These are phyloP conservation scores for Ilyonectria robusta DNA, from an alignment of 2,329 filamentous ascomycete species.

Conservation along the genomic window DNA sequence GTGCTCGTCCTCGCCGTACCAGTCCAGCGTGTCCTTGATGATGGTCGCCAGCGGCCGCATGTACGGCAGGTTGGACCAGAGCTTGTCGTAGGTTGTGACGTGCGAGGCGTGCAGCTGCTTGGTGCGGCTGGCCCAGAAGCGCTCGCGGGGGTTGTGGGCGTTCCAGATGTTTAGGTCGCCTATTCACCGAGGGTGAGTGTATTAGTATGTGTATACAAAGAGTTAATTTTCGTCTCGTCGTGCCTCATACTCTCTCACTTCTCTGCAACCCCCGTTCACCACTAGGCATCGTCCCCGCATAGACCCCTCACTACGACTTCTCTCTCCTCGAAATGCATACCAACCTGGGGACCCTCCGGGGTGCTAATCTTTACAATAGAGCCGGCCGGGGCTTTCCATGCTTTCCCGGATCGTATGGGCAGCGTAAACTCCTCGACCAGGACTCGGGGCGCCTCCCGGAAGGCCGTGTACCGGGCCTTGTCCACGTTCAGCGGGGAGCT, in stretches of 20 bases:
- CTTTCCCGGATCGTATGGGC: conserved; percentile 80
- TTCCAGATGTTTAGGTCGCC: conserved; percentile 90
- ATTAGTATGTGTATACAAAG: conserved; percentile 19
- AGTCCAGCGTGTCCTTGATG: conserved; percentile 74
- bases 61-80: conserved; percentile 85
- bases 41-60: conserved; percentile 83
- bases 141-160: conserved; percentile 80
- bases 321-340: conserved; percentile 47
- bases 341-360: conserved; percentile 83
- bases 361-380: conserved; percentile 81
- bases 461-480: conserved; percentile 69
- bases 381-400: conserved; percentile 79
- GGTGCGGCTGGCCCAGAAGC: conserved; percentile 86
- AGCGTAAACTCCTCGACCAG: conserved; percentile 70
- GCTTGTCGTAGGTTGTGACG: conserved; percentile 77
- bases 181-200: conserved; percentile 23
- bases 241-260: background rate
- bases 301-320: background rate
- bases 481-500: conserved; percentile 58
- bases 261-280: background rate
- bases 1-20: conserved; percentile 73
- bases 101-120: conserved; percentile 85
- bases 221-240: background rate
- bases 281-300: background rate
- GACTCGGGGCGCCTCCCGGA: conserved; percentile 65